A percentile compares a stretch with the other conserved stretches of the same genome.
Conservation (phyloP, 2,329 filamentous ascomycete species). For the Aspergillus sp. region DNA sequence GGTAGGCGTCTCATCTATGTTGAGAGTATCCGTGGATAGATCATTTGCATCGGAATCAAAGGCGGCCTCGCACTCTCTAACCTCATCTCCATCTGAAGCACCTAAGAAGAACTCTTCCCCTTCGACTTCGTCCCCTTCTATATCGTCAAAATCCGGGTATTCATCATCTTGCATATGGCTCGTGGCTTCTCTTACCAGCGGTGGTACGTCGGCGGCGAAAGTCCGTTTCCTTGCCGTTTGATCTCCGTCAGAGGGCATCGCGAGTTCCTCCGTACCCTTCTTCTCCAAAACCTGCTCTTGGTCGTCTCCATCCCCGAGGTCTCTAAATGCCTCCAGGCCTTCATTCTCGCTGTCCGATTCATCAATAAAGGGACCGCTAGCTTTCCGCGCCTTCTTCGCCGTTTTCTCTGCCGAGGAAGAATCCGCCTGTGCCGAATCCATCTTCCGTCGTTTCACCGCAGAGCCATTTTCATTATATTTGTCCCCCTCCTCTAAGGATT, state of each 20-base stretch:
- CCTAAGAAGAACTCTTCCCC: conserved; percentile 64
- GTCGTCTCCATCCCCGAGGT: conserved; percentile 15
- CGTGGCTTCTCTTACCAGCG: conserved; percentile 52
- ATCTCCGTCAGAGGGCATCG: background rate
- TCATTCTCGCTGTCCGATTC: conserved; percentile 57
- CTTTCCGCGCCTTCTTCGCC: conserved; percentile 11
- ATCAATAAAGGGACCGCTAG: conserved; percentile 42
- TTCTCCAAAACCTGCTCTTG: background rate
- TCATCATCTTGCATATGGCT: conserved; percentile 48
- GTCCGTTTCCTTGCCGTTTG: conserved; percentile 16
- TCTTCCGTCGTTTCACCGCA: conserved; percentile 34
- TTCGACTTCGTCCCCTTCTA: conserved; percentile 62
- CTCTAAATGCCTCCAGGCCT: conserved; percentile 30
- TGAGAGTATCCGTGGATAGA: conserved; percentile 18
- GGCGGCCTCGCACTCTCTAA: conserved; percentile 22
- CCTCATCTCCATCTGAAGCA: conserved; percentile 55
- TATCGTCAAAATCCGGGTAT: conserved; percentile 55
- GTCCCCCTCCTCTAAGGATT: conserved; percentile 9
- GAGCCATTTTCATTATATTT: conserved; percentile 34
- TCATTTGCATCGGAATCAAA: conserved; percentile 25
- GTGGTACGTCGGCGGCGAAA: conserved; percentile 33
- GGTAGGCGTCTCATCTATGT: conserved; percentile 27
- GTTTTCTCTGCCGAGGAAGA: background rate
- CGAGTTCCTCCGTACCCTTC: background rate
- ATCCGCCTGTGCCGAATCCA: conserved; percentile 18